Conservation (phyloP, 371 early-diverging fungal genomes). For the Mortierella sp. region DNA sequence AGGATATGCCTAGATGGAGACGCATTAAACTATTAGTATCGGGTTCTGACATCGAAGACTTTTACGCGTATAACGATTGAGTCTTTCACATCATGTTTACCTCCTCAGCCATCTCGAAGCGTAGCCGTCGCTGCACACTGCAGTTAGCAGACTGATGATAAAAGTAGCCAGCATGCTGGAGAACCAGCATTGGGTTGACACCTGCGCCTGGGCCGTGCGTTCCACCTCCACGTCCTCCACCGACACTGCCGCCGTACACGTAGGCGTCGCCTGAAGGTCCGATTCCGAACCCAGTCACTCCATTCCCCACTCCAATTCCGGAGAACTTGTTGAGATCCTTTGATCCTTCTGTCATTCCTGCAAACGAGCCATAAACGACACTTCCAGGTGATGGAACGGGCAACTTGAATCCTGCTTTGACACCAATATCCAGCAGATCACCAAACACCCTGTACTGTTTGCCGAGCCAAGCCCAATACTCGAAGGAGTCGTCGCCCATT, state of each 20-base stretch:
- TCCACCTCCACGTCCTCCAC: constrained; percentile 57
- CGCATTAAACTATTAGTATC: not conserved
- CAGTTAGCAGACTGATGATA: constrained; percentile 87
- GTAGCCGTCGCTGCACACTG: constrained; percentile 79
- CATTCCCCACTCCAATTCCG: constrained; percentile 36
- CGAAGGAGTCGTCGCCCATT: constrained; percentile 77
- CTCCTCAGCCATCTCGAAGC: constrained; percentile 66
- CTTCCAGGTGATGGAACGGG: constrained; percentile 69
- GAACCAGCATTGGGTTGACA: constrained; percentile 71
- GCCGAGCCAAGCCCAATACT: constrained; percentile 89
- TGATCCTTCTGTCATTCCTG: constrained; percentile 51
- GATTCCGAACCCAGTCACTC: constrained; percentile 48
- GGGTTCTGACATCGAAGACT: not conserved
- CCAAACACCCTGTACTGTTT: constrained; percentile 87
- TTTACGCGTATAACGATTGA: not conserved
- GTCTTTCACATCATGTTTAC: not conserved
- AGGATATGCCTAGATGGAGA: constrained; percentile 25
- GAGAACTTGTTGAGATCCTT: constrained; percentile 54
- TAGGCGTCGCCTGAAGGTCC: constrained; percentile 40
- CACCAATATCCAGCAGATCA: constrained; percentile 81
- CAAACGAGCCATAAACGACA: constrained; percentile 44
- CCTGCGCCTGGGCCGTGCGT: constrained; percentile 57
- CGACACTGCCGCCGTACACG: constrained; percentile 45
- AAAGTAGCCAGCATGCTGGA: constrained; percentile 92
- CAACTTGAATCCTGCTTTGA: constrained; percentile 76